Percentiles rank a stretch among this genome's conserved stretches.
Conservation (phyloP, 345 rosid species). For the Lagerstroemia speciosa region DNA sequence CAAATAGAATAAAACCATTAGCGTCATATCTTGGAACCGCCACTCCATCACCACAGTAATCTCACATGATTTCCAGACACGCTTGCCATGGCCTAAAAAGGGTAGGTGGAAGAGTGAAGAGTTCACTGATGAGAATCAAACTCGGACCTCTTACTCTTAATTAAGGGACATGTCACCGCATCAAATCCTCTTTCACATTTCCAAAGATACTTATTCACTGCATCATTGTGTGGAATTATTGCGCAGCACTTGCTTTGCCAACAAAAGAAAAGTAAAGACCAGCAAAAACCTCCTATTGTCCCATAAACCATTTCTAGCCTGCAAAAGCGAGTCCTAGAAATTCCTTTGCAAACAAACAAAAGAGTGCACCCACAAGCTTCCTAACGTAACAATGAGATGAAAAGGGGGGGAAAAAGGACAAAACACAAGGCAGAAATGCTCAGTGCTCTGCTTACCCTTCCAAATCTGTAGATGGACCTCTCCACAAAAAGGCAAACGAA, state of each 20-base stretch:
- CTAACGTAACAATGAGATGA: background rate
- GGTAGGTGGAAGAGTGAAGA: too few relatives aligned
- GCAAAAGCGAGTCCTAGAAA: background rate
- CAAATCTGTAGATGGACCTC: conserved; percentile 79
- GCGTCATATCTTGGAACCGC: too few relatives aligned
- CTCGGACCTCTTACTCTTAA: too few relatives aligned
- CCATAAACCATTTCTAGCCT: background rate
- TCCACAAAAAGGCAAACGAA: conserved; percentile 63
- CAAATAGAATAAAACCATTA: too few relatives aligned
- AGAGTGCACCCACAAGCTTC: background rate
- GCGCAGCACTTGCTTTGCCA: background rate
- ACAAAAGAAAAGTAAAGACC: background rate
- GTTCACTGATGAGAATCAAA: too few relatives aligned
- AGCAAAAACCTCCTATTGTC: background rate
- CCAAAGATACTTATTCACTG: too few relatives aligned
- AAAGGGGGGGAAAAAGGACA: background rate
- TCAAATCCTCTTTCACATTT: too few relatives aligned
- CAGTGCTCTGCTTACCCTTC: conserved; percentile 38
- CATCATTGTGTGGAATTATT: background rate
- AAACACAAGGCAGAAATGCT: background rate
- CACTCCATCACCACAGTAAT: too few relatives aligned
- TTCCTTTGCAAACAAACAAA: background rate
- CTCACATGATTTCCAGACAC: too few relatives aligned
- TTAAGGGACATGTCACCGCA: too few relatives aligned
- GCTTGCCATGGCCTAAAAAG: too few relatives aligned